Conservation (phyloP, 2,329 filamentous ascomycete species). For the Coleophoma crateriformis region DNA sequence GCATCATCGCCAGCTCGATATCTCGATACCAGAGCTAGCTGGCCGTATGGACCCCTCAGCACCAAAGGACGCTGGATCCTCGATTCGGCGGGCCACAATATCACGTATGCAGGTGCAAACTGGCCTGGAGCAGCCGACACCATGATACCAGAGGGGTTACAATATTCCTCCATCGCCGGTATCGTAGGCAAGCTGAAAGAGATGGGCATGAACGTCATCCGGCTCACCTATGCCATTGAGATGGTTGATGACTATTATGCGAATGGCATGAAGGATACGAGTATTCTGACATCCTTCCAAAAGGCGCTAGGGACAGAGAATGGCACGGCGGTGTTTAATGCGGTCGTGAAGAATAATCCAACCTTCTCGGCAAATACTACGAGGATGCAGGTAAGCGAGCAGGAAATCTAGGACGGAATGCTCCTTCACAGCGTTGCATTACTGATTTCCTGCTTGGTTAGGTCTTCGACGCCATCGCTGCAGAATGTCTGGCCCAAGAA, state of each 20-base stretch:
- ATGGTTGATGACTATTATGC: slow-evolving; percentile 55
- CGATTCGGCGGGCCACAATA: slow-evolving; percentile 27
- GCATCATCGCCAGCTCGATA: neutral
- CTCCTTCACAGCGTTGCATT: neutral
- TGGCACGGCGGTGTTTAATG: slow-evolving; percentile 41
- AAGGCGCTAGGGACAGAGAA: slow-evolving; percentile 44
- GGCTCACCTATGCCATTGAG: slow-evolving; percentile 58
- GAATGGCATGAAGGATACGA: slow-evolving; percentile 39
- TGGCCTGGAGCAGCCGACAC: slow-evolving; percentile 56
- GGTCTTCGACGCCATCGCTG: slow-evolving; percentile 58
- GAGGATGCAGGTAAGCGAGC: slow-evolving; percentile 34
- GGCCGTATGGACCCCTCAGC: neutral
- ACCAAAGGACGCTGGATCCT: slow-evolving; percentile 10
- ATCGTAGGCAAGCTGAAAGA: slow-evolving; percentile 52
- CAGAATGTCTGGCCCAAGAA: slow-evolving; percentile 46
- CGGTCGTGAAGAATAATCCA: slow-evolving; percentile 53
- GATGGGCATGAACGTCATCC: slow-evolving; percentile 57
- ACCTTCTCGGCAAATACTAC: slow-evolving; percentile 48
- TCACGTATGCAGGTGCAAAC: slow-evolving; percentile 51
- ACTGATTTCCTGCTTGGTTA: neutral
- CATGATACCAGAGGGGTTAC: slow-evolving; percentile 62
- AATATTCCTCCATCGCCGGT: slow-evolving; percentile 50
- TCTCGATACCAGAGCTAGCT: neutral
- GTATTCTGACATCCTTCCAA: slow-evolving; percentile 38
- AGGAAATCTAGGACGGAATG: neutral